These are phyloP conservation scores for Dichotomopilus funicola DNA, from an alignment of 2,329 filamentous ascomycete genomes.

Conservation along the genomic window DNA sequence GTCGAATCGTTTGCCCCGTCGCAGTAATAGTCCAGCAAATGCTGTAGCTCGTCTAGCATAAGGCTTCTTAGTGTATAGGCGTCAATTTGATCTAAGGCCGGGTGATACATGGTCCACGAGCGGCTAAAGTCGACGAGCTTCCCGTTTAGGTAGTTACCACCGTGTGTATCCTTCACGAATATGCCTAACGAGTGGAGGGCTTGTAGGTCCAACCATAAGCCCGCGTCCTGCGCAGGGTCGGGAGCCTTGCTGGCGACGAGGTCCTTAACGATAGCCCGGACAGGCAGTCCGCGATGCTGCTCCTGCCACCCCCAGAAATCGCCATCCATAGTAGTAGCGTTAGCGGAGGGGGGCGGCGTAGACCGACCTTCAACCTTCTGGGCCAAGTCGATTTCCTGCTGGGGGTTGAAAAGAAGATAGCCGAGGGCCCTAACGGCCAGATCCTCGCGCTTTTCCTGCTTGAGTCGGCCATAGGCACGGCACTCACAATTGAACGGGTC, in stretches of 20 bases:
- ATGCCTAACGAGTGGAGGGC: constrained; percentile 6
- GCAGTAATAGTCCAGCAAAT: constrained; percentile 1
- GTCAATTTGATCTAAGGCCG: neutral
- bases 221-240: neutral
- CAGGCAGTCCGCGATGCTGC: constrained; percentile 9
- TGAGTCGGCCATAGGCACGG: constrained; percentile 17
- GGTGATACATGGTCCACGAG: constrained; percentile 9
- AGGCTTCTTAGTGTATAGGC: neutral
- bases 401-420: constrained; percentile 12
- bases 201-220: constrained; percentile 11
- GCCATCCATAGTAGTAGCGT: neutral
- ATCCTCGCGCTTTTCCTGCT: constrained; percentile 10
- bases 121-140: constrained; percentile 12
- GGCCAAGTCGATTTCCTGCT: constrained; percentile 7
- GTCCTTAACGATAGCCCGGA: constrained; percentile 16
- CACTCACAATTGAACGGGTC: constrained; percentile 17
- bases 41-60: constrained; percentile 1
- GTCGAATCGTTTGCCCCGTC: neutral
- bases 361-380: neutral
- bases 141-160: neutral
- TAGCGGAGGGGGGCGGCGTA: neutral
- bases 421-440: constrained; percentile 11
- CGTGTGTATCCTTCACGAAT: neutral
- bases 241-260: neutral
- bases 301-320: constrained; percentile 7